A percentile compares a stretch with the other conserved stretches of the same genome.
phyloP scores from a whole-genome alignment of 2,329 filamentous ascomycete species.

The Endothia cerciana region DNA sequence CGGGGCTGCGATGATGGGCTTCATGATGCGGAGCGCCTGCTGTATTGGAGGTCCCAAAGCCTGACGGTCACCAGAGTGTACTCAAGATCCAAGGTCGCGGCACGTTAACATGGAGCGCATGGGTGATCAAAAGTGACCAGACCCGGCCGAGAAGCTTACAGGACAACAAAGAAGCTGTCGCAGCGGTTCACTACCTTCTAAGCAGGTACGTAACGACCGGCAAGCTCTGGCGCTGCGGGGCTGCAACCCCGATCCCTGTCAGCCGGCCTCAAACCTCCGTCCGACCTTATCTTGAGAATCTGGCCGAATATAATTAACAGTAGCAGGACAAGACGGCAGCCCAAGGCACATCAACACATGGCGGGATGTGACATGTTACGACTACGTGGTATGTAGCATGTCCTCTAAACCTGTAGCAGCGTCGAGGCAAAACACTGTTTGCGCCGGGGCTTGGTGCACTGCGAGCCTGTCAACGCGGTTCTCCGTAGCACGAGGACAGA shows the following conservation, averaged over 20 bases:
- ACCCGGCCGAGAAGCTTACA: background rate
- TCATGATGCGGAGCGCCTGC: conserved; percentile 50
- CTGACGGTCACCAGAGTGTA: background rate
- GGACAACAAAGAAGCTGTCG: background rate
- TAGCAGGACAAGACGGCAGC: background rate
- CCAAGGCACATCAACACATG: no score
- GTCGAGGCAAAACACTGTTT: no score
- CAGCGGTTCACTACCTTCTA: background rate
- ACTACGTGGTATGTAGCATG: no score
- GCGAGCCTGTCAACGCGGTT: no score
- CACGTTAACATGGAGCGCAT: background rate
- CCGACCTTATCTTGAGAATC: background rate
- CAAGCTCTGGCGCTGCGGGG: background rate
- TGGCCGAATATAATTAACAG: no score
- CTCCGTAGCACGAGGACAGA: no score
- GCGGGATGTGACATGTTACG: no score
- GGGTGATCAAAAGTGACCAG: background rate
- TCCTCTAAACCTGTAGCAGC: no score
- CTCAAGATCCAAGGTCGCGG: background rate
- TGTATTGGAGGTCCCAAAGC: no score
- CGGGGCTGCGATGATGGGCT: conserved; percentile 59
- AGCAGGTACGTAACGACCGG: background rate
- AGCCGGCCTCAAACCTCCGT: background rate
- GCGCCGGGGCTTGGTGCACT: no score
- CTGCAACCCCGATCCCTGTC: conserved; percentile 2